Base-by-base conservation (phyloP, 164 flowering plant genomes). In the Echeveria elegans region DNA sequence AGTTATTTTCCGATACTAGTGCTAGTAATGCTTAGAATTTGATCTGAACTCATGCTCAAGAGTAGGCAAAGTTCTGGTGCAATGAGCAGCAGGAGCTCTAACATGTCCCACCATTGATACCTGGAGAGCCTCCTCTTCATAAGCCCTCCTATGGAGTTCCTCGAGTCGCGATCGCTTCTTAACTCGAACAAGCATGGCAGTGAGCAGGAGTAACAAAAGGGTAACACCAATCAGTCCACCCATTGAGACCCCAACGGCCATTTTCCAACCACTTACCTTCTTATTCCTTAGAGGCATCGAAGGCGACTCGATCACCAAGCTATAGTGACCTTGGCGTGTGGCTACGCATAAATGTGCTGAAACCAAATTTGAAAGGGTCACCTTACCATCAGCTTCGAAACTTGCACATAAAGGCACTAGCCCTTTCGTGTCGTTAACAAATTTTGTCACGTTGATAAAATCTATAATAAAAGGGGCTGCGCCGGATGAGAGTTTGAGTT, bases 61-160 rank as follows among this genome's bases (percentile, higher is more conserved):
- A 21, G 70, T 59, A 0, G 97, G 97, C 65, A 63, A 23, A 0
- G 96, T 94, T 64, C 97, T 61, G 6, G 87, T 81, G 0, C 53
- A 80, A 3, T 85, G 21, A 0, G 95, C 97, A 0, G 76, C 75
- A 1, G 83, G 92, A 36, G 87, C 92, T 58, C 97, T 79, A 9
- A 87, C 80, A 77, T 91, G 96, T 28, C 97, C 99, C 21, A 91
- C 99, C 96, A 89, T 89, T 4, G 96, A 82, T 24, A 91, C 88
- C 72, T 85, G 89, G 66, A 94, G 65, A 16, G 97, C 99, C 69
- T 94, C 99, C 72, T 91, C 99, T 71, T 91, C 96, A 67, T 89
- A 89, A 45, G 96, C 93, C 68, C 90, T 83, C 68, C 96, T 77
- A 76, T 86, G 94, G 88, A 88, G 60, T 71, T 87, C 94, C 29